These are phyloP conservation scores for Hirschfeldia incana DNA, from an alignment of 345 rosid species.

Conservation along the genomic window DNA sequence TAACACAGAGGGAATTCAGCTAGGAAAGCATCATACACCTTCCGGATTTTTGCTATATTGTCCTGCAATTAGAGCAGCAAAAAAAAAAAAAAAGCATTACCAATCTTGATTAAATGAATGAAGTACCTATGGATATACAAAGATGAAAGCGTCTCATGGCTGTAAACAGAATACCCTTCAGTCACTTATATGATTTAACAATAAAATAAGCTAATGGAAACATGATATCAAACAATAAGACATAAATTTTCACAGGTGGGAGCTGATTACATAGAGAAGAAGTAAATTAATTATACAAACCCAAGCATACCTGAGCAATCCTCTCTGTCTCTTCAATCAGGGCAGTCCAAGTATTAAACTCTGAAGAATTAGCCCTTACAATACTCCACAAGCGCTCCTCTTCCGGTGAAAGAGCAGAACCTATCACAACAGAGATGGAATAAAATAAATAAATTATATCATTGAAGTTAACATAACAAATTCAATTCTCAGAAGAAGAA, in stretches of 20 bases:
- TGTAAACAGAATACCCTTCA: background rate
- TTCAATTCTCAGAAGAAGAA: background rate
- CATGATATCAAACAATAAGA: background rate
- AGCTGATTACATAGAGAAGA: background rate
- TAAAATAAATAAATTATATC: background rate
- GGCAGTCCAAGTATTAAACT: slow-evolving; percentile 91
- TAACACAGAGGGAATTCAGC: slow-evolving; percentile 95
- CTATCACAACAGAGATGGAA: slow-evolving; percentile 27
- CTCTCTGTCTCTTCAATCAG: slow-evolving; percentile 91
- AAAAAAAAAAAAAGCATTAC: slow-evolving; percentile 27
- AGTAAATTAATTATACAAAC: background rate
- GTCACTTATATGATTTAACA: background rate
- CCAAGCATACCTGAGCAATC: slow-evolving; percentile 65
- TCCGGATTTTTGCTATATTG: slow-evolving; percentile 69
- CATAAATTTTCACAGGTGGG: background rate
- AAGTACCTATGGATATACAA: background rate
- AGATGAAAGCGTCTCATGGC: background rate
- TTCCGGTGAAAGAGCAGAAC: slow-evolving; percentile 62
- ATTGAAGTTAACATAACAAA: background rate
- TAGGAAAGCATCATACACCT: slow-evolving; percentile 87
- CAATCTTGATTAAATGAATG: background rate
- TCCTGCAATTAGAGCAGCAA: slow-evolving; percentile 53
- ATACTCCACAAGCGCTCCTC: slow-evolving; percentile 93
- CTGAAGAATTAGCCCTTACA: slow-evolving; percentile 71
- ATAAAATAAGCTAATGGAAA: background rate